Conservation (phyloP, 1,284 basidiomycete genomes). For the Sanguinoderma infundibulare region DNA sequence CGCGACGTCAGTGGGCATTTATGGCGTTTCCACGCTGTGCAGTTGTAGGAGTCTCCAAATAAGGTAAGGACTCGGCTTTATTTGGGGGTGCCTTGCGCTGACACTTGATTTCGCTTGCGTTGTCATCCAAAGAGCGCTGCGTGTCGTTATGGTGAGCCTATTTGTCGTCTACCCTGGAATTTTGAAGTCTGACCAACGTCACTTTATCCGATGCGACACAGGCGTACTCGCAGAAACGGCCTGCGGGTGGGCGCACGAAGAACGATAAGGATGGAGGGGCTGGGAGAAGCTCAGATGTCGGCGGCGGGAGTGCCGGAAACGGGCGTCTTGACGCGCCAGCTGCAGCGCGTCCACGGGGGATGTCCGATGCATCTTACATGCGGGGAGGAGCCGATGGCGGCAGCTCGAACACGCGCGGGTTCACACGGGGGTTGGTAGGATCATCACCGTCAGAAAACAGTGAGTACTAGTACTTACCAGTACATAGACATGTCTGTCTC, state of each 20-base stretch:
- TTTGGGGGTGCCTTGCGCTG: neutral
- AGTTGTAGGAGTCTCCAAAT: conserved; percentile 89
- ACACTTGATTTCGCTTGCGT: conserved; percentile 2
- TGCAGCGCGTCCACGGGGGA: conserved; percentile 51
- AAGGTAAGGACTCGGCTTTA: conserved; percentile 51
- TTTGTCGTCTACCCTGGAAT: neutral
- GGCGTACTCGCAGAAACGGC: conserved; percentile 58
- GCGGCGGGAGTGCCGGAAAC: conserved; percentile 37
- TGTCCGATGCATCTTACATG: conserved; percentile 49
- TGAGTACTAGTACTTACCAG: conserved; percentile 2
- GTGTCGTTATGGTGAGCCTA: conserved; percentile 39
- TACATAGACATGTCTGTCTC: neutral
- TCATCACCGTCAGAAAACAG: neutral
- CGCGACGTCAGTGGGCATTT: conserved; percentile 85
- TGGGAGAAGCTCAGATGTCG: conserved; percentile 43
- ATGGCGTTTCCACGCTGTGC: conserved; percentile 92
- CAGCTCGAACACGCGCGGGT: conserved; percentile 20
- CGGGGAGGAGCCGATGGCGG: conserved; percentile 27
- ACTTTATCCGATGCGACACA: conserved; percentile 11
- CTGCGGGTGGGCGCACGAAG: conserved; percentile 50
- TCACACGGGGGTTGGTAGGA: conserved; percentile 7
- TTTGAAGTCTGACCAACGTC: conserved; percentile 20
- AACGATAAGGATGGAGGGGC: conserved; percentile 47
- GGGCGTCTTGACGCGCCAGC: conserved; percentile 26
- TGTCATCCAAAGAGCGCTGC: conserved; percentile 31